Conservation (phyloP, 768 basidiomycete genomes). For the Hysterangium stoloniferum region DNA sequence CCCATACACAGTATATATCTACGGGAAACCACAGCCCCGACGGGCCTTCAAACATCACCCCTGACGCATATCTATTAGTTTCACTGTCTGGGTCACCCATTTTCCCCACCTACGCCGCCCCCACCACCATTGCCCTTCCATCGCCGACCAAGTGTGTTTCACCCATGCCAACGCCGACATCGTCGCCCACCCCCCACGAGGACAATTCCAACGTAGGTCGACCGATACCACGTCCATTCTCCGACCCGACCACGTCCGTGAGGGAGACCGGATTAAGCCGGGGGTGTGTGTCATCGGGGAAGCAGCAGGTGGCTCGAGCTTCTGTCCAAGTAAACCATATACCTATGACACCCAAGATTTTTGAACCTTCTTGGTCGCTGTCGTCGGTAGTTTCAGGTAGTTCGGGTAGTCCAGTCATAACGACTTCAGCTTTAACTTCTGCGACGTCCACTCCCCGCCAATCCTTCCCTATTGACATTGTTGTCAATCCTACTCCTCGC, state of each 20-base stretch:
- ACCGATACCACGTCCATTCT: background rate
- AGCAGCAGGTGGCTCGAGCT: too few relatives aligned
- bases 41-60: too few relatives aligned
- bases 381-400: background rate
- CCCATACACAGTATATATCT: background rate
- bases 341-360: background rate
- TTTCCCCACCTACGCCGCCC: background rate
- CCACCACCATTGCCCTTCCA: background rate
- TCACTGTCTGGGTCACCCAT: background rate
- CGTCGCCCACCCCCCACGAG: background rate
- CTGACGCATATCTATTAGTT: too few relatives aligned
- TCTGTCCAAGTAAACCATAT: too few relatives aligned
- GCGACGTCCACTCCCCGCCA: constrained; percentile 2
- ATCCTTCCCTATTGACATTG: background rate
- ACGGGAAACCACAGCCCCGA: too few relatives aligned
- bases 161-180: background rate
- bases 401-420: background rate
- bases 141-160: background rate
- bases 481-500: constrained; percentile 2
- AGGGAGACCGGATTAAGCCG: too few relatives aligned
- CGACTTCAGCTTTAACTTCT: background rate
- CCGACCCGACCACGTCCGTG: background rate
- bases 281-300: too few relatives aligned
- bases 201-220: background rate
- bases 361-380: background rate